Evolutionary conservation across 768 basidiomycete genomes (phyloP).

Genomic region (Boletellus ananas): DNA sequence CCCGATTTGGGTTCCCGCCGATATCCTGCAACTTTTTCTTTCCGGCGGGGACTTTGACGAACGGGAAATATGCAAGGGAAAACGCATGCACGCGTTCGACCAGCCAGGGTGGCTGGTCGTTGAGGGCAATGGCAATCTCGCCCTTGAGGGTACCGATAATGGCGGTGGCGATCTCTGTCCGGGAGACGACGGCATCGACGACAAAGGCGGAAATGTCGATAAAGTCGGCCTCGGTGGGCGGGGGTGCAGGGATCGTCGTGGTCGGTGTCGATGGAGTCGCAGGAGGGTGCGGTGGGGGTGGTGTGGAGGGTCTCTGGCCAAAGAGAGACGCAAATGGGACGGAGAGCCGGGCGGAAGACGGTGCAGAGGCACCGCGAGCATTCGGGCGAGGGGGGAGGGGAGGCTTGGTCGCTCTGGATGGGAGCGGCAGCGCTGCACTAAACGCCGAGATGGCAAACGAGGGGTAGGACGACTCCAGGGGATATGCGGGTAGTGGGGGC

Average conservation of each 20-base stretch:
- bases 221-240: constrained; percentile 32
- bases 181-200: constrained; percentile 49
- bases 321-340: constrained; percentile 85
- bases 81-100: constrained; percentile 56
- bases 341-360: constrained; percentile 46
- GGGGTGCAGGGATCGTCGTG: constrained; percentile 13
- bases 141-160: constrained; percentile 50
- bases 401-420: constrained; percentile 43
- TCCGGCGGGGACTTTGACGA: constrained; percentile 38
- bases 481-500: constrained; percentile 49
- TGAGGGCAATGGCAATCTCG: constrained; percentile 52
- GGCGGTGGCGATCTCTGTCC: constrained; percentile 49
- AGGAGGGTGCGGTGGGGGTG: constrained; percentile 27
- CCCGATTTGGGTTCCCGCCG: constrained; percentile 19
- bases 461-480: constrained; percentile 44
- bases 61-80: constrained; percentile 52
- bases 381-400: constrained; percentile 40
- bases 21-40: constrained; percentile 34
- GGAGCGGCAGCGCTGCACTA: constrained; percentile 33
- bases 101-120: constrained; percentile 52
- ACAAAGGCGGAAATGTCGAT: constrained; percentile 62
- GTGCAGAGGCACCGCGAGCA: constrained; percentile 9
- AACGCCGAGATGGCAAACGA: constrained; percentile 42
- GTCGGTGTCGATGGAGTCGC: constrained; percentile 16
- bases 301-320: constrained; percentile 38